These are phyloP conservation scores for Camellia granthamiana DNA, from an alignment of 148 eudicot species.

Conservation along the genomic window DNA sequence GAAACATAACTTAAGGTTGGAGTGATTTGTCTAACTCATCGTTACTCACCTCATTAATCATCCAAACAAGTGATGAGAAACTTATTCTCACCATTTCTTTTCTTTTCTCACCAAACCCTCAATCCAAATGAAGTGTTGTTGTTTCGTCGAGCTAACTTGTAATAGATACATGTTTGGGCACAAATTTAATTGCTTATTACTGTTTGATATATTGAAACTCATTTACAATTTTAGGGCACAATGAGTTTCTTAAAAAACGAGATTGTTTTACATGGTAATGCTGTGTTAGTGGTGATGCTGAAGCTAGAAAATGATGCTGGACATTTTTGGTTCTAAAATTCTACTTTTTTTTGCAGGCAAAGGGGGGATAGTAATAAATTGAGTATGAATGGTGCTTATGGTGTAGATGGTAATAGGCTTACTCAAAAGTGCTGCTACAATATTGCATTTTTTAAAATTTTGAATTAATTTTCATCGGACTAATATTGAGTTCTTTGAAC, in stretches of 20 bases:
- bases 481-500: slow-evolving; percentile 29
- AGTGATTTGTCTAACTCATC: too few relatives aligned
- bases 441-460: slow-evolving; percentile 12
- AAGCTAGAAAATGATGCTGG: neutral
- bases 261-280: neutral
- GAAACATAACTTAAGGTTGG: too few relatives aligned
- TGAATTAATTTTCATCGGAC: slow-evolving; percentile 22
- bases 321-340: neutral
- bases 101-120: too few relatives aligned
- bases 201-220: neutral
- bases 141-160: neutral
- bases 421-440: neutral
- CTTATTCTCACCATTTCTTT: too few relatives aligned
- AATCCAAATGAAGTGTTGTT: neutral
- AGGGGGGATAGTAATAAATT: slow-evolving; percentile 35
- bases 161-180: neutral
- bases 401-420: slow-evolving; percentile 51
- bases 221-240: neutral
- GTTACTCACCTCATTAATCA: too few relatives aligned
- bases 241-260: neutral
- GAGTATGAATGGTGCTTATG: slow-evolving; percentile 22
- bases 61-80: too few relatives aligned
- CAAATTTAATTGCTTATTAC: neutral
- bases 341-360: slow-evolving; percentile 41
- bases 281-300: neutral